These are phyloP conservation scores for Aspergillus flavus DNA, from an alignment of 2,329 filamentous ascomycete genomes.

Conservation along the genomic window DNA sequence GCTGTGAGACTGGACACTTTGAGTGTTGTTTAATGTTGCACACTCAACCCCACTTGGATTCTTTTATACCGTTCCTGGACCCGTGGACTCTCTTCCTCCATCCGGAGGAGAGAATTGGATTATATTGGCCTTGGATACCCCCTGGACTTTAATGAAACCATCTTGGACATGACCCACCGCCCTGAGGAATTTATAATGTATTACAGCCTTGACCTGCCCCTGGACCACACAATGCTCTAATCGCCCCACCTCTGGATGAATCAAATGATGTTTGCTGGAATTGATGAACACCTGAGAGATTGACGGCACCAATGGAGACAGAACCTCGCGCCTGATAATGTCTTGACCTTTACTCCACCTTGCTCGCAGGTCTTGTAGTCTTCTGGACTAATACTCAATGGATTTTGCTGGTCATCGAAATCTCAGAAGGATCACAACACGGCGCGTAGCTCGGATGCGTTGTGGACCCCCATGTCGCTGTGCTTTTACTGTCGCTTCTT, in stretches of 20 bases:
- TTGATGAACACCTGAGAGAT: background rate
- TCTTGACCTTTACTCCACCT: background rate
- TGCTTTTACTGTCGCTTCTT: slow-evolving; percentile 5
- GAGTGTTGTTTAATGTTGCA: slow-evolving; percentile 47
- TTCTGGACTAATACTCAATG: slow-evolving; percentile 1
- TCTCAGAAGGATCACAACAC: background rate
- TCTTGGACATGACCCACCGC: background rate
- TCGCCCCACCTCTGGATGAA: background rate
- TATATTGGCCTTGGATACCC: slow-evolving; percentile 19
- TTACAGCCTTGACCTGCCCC: background rate
- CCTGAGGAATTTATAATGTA: background rate
- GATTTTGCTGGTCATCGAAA: slow-evolving; percentile 3
- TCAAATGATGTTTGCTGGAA: background rate
- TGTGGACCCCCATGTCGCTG: slow-evolving; percentile 6
- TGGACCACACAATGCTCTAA: background rate
- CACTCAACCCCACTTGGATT: slow-evolving; percentile 25
- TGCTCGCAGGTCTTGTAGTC: slow-evolving; percentile 5
- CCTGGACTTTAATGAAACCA: slow-evolving; percentile 8
- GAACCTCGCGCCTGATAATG: background rate
- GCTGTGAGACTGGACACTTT: slow-evolving; percentile 38
- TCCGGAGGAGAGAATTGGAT: slow-evolving; percentile 29
- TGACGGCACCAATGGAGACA: background rate
- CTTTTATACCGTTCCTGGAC: slow-evolving; percentile 23
- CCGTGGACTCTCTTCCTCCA: slow-evolving; percentile 27
- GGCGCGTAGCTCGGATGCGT: slow-evolving; percentile 8